These are phyloP conservation scores for Camellia lanceoleosa DNA, from an alignment of 148 eudicot species.

Conservation along the genomic window DNA sequence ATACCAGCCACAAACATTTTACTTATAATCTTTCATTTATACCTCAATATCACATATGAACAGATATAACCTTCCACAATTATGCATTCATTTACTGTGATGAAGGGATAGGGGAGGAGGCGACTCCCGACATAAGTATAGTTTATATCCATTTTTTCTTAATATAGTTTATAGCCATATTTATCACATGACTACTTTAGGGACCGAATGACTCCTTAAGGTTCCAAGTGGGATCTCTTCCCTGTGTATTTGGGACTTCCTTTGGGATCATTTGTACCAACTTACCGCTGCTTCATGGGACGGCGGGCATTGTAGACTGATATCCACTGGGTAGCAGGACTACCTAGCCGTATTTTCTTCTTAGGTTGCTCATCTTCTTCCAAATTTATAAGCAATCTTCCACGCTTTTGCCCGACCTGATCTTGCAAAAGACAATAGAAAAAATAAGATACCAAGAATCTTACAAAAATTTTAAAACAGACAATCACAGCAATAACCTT, in stretches of 20 bases:
- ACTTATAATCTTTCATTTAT: no score
- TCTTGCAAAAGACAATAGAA: constrained; percentile 3
- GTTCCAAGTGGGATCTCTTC: not conserved
- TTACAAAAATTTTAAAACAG: not conserved
- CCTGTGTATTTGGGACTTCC: no score
- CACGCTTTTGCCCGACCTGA: constrained; percentile 90
- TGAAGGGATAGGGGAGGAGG: not conserved
- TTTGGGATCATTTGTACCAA: not conserved
- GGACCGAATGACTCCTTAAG: not conserved
- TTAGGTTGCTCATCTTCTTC: constrained; percentile 93
- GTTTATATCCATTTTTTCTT: not conserved
- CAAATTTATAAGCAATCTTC: constrained; percentile 74
- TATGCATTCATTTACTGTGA: not conserved
- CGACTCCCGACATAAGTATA: not conserved
- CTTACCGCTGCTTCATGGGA: constrained; percentile 92
- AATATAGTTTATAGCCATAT: not conserved
- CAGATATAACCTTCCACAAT: not conserved
- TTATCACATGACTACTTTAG: not conserved
- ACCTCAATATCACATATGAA: not conserved
- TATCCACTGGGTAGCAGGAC: constrained; percentile 97
- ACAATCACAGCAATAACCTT: constrained; percentile 42
- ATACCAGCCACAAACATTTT: no score
- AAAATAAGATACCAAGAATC: constrained; percentile 8
- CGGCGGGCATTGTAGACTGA: constrained; percentile 95
- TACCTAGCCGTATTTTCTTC: constrained; percentile 80